A percentile compares a stretch with the other conserved stretches of the same genome.
phyloP scores from a whole-genome alignment of 495 filamentous ascomycete genomes.

The Trichoderma parareesei region DNA sequence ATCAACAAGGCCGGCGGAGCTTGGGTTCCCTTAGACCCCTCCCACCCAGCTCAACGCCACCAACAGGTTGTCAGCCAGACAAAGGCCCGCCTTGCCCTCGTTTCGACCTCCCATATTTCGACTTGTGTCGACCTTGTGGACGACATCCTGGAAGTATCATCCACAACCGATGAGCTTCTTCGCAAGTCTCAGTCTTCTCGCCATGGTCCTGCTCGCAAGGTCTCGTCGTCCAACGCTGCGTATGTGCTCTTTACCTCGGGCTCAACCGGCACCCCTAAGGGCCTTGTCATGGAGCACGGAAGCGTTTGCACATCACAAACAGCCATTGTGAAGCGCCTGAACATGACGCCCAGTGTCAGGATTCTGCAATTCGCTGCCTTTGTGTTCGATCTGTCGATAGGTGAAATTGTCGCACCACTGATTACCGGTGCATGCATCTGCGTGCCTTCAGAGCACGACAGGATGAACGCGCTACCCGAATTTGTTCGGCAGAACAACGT shows the following conservation, averaged over 20 bases:
- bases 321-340: constrained; percentile 28
- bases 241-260: constrained; percentile 51
- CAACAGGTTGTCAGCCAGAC: constrained; percentile 13
- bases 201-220: constrained; percentile 27
- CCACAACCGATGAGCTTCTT: neutral
- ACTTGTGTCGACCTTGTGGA: constrained; percentile 1
- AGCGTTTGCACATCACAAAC: constrained; percentile 22
- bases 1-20: constrained; percentile 53
- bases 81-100: constrained; percentile 1
- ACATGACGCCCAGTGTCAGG: constrained; percentile 31
- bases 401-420: constrained; percentile 59
- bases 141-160: neutral
- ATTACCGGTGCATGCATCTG: constrained; percentile 47
- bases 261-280: constrained; percentile 42
- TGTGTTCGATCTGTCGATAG: constrained; percentile 58
- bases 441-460: constrained; percentile 36
- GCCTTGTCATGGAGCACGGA: constrained; percentile 35
- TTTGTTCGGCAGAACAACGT: constrained; percentile 38
- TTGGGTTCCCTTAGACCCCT: constrained; percentile 48
- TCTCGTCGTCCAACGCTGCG: constrained; percentile 33
- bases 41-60: constrained; percentile 43
- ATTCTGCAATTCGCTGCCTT: constrained; percentile 61
- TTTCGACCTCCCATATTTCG: neutral
- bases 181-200: neutral
- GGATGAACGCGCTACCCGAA: constrained; percentile 26